These are phyloP conservation scores for Aspergillus biplanus DNA, from an alignment of 495 filamentous ascomycete genomes.

Conservation along the genomic window DNA sequence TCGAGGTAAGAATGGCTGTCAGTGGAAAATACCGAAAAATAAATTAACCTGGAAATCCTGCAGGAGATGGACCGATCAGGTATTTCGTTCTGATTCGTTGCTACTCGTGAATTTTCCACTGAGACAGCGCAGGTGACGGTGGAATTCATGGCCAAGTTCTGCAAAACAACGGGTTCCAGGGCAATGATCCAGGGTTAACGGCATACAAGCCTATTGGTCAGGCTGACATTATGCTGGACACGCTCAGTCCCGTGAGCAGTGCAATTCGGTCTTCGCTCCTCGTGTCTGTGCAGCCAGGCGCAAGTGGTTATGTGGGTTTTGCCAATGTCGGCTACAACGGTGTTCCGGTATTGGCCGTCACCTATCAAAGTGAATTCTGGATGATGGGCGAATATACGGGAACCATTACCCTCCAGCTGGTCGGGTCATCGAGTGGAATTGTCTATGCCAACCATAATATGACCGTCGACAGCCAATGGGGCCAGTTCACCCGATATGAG, in stretches of 20 bases:
- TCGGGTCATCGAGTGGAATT: conserved; percentile 34
- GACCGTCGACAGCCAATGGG: conserved; percentile 30
- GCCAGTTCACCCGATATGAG: conserved; percentile 37
- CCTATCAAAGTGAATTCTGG: conserved; percentile 61
- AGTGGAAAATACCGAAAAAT: not conserved
- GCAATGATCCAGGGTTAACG: conserved; percentile 49
- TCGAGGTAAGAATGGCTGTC: conserved; percentile 44
- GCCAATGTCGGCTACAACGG: conserved; percentile 65
- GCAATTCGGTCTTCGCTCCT: conserved; percentile 61
- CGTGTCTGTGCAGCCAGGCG: conserved; percentile 45
- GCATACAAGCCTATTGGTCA: conserved; percentile 59
- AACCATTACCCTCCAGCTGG: conserved; percentile 34
- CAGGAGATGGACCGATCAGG: conserved; percentile 76
- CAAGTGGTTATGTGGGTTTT: conserved; percentile 54
- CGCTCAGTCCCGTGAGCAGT: conserved; percentile 53
- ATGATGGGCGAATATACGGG: conserved; percentile 49
- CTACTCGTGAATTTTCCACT: not conserved
- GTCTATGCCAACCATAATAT: conserved; percentile 44
- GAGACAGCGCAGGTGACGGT: conserved; percentile 54
- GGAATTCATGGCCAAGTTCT: conserved; percentile 78
- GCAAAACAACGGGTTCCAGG: conserved; percentile 74
- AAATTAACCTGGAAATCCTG: not conserved
- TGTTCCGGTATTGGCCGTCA: conserved; percentile 53
- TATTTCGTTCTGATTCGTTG: conserved; percentile 7
- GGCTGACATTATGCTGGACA: conserved; percentile 53